Conservation (phyloP, 441 rosid genomes). For the Omphalea diandra region DNA sequence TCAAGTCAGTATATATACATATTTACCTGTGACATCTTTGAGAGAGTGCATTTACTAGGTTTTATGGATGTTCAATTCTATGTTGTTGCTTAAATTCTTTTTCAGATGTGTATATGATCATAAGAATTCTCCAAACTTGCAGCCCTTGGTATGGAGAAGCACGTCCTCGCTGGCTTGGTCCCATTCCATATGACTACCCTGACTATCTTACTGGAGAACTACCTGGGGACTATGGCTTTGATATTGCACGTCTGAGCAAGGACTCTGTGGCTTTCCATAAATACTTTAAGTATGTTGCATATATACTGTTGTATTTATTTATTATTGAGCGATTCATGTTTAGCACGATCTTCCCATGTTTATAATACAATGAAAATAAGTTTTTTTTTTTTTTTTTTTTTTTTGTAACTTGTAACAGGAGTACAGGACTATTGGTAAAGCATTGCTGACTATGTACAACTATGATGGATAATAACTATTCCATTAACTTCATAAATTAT, state of each 20-base stretch:
- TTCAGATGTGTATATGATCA: not conserved
- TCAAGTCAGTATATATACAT: not conserved
- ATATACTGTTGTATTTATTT: not conserved
- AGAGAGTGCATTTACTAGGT: not conserved
- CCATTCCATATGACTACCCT: slow-evolving; percentile 75
- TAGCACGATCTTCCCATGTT: not conserved
- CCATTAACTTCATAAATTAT: not conserved
- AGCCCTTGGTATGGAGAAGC: slow-evolving; percentile 86
- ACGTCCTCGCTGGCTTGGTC: slow-evolving; percentile 96
- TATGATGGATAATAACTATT: not conserved
- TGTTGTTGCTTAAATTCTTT: not conserved
- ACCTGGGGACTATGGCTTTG: slow-evolving; percentile 96
- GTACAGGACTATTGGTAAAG: not conserved
- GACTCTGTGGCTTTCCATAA: slow-evolving; percentile 58
- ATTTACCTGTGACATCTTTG: not conserved
- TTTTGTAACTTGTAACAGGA: not conserved
- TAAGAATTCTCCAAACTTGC: slow-evolving; percentile 28
- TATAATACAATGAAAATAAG: not conserved
- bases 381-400: too few relatives aligned
- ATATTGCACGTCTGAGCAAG: slow-evolving; percentile 71
- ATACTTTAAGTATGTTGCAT: slow-evolving; percentile 55
- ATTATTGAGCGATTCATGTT: not conserved
- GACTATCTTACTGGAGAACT: slow-evolving; percentile 69
- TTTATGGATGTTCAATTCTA: not conserved
- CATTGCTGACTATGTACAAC: not conserved